phyloP scores from a whole-genome alignment of 768 basidiomycete species.

The Pulveroboletus sp. region DNA sequence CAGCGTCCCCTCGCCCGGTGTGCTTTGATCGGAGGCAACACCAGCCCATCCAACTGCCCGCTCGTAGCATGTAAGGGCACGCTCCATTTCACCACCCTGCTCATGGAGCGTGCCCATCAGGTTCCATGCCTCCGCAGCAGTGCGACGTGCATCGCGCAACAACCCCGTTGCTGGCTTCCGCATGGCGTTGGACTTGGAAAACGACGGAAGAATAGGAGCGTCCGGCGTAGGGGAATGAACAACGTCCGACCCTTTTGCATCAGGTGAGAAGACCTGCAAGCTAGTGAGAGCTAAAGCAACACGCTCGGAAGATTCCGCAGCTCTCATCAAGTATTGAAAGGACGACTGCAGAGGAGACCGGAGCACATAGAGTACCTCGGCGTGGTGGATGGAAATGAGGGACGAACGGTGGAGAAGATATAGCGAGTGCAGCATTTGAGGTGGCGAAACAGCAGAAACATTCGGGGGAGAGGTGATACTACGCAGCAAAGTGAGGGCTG shows the following conservation, averaged over 20 bases:
- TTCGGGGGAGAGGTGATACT: slow-evolving; percentile 46
- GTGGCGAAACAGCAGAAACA: slow-evolving; percentile 41
- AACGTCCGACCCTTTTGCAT: slow-evolving; percentile 31
- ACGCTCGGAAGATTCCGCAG: slow-evolving; percentile 64
- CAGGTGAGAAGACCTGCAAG: slow-evolving; percentile 32
- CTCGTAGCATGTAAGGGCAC: slow-evolving; percentile 59
- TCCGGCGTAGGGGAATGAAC: slow-evolving; percentile 37
- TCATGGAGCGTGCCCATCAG: slow-evolving; percentile 66
- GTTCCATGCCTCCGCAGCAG: slow-evolving; percentile 73
- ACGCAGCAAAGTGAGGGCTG: slow-evolving; percentile 50
- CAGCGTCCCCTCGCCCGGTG: slow-evolving; percentile 48
- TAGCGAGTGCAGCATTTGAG: slow-evolving; percentile 58
- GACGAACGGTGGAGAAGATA: slow-evolving; percentile 71
- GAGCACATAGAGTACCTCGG: slow-evolving; percentile 61
- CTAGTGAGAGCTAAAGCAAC: slow-evolving; percentile 53
- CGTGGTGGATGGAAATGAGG: slow-evolving; percentile 67
- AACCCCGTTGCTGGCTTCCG: slow-evolving; percentile 50
- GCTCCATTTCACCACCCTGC: slow-evolving; percentile 28
- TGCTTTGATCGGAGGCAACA: slow-evolving; percentile 32
- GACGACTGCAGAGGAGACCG: slow-evolving; percentile 40
- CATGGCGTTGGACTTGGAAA: slow-evolving; percentile 46
- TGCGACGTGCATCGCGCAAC: slow-evolving; percentile 64
- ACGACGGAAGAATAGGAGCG: slow-evolving; percentile 39
- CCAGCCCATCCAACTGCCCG: slow-evolving; percentile 70
- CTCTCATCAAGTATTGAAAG: slow-evolving; percentile 51